phyloP scores from a whole-genome alignment of 176 grass and related monocot species.

The Eleusine indica region DNA sequence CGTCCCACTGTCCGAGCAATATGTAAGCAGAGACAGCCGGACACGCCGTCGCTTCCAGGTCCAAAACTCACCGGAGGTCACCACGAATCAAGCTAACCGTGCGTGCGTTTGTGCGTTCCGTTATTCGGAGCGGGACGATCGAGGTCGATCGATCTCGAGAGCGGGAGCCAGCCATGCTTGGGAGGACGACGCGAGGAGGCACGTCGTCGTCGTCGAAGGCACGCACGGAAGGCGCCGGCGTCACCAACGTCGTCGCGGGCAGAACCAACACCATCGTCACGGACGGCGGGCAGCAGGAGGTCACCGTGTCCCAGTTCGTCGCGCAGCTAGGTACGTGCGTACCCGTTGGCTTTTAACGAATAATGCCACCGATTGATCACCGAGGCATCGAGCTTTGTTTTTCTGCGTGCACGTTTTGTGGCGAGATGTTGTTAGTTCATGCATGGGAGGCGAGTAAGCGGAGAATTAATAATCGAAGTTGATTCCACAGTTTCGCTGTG shows the following conservation, averaged over 20 bases:
- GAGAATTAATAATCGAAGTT: background rate
- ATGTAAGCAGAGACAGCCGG: no score
- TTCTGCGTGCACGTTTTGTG: background rate
- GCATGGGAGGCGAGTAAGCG: background rate
- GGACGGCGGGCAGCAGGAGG: conserved; percentile 26
- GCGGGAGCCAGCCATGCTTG: conserved; percentile 28
- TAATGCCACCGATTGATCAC: no score
- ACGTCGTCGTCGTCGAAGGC: background rate
- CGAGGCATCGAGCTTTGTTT: no score
- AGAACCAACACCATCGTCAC: conserved; percentile 1
- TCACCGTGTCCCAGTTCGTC: conserved; percentile 47
- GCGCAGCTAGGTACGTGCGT: conserved; percentile 42
- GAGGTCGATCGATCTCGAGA: background rate
- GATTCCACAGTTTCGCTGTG: background rate
- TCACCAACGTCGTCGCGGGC: background rate
- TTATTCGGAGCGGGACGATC: background rate
- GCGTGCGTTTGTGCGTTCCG: background rate
- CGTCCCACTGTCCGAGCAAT: background rate
- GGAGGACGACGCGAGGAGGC: conserved; percentile 17
- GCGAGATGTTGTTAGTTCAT: background rate
- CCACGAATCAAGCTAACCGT: background rate
- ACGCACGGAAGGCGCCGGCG: conserved; percentile 5
- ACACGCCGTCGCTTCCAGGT: no score
- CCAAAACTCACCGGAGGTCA: background rate
- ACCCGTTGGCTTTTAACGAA: background rate